Evolutionary conservation across 1,284 basidiomycete genomes (phyloP), one percentile per base, ranked within the genome.

Genomic region (Pterulicium gracile): DNA sequence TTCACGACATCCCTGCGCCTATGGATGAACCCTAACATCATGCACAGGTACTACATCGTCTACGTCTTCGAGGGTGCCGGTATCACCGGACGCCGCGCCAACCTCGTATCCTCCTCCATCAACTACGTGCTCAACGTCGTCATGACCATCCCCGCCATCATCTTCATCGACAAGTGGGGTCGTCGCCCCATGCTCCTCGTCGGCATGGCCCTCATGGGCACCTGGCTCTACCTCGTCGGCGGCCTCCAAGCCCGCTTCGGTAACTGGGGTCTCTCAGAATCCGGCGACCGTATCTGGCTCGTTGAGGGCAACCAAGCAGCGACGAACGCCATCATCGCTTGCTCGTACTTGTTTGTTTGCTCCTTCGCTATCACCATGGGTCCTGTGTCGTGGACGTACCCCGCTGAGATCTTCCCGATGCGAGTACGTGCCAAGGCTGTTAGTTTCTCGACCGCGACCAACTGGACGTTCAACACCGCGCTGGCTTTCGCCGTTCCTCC

Each of bases 61-160:
- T 85, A 84, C 52, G 83, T 87, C 45, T 85, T 88, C 66, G 70
- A 81, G 54, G 80, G 81, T 47, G 83, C 85, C 42, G 84, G 84
- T 57, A 64, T 88, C 23, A 81, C 79, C 1, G 84, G 83, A 24
- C 70, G 71, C 36, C 77, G 79, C 32, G 75, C 71, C 12, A 83
- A 82, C 56, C 70, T 88, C 44, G 84, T 87, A 54, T 83, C 85
- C n/a, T 75, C 66, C 44, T 64, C 67, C 2, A 76, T 88, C 3
- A 80, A 88, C 69, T 88, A 86, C 51, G 78, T 86, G n/a, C 72
- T 88, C 45, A 85, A 84, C 53, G 79, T 84, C 45, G 68, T 56
- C n/a, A 61, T 81, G 53, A 85, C 81, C 23, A 65, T 87, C 24
- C 84, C 85, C 7, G 81, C 84, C 0, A 84, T 87, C 60, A 64